phyloP scores from a whole-genome alignment of 2,329 filamentous ascomycete species.

The Aspergillus pseudoterreus region DNA sequence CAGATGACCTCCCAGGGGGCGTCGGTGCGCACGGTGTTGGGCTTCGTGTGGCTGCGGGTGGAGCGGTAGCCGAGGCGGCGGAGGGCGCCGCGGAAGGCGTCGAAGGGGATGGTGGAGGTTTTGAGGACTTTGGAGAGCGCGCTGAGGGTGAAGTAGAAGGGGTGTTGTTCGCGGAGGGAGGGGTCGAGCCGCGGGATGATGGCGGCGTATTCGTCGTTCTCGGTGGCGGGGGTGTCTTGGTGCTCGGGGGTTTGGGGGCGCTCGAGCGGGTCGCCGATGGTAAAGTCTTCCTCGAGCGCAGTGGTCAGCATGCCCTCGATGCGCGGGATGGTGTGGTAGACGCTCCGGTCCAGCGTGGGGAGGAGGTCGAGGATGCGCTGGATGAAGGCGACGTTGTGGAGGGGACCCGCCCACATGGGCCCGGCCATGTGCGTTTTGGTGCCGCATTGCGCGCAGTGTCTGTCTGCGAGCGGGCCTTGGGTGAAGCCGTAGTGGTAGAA shows the following conservation, averaged over 20 bases:
- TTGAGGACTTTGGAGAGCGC: conserved; percentile 72
- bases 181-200: conserved; percentile 52
- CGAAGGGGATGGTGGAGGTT: conserved; percentile 73
- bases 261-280: conserved; percentile 17
- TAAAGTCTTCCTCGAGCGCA: conserved; percentile 70
- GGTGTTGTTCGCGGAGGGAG: conserved; percentile 66
- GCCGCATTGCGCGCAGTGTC: conserved; percentile 75
- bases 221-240: conserved; percentile 3
- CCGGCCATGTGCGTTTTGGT: conserved; percentile 82
- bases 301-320: conserved; percentile 90
- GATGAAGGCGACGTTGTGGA: conserved; percentile 83
- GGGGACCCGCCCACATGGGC: conserved; percentile 88
- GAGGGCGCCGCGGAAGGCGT: conserved; percentile 76
- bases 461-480: conserved; percentile 64
- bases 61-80: conserved; percentile 75
- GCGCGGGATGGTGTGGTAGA: conserved; percentile 75
- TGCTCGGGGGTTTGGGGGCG: conserved; percentile 6
- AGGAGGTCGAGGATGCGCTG: conserved; percentile 71
- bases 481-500: conserved; percentile 78
- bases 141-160: conserved; percentile 82
- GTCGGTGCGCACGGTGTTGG: conserved; percentile 89
- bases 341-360: conserved; percentile 60
- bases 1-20: conserved; percentile 87
- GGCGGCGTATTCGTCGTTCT: conserved; percentile 19
- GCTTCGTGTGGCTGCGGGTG: conserved; percentile 81